phyloP scores from a whole-genome alignment of 805 yeast species.

The Kuraishia hungarica region DNA sequence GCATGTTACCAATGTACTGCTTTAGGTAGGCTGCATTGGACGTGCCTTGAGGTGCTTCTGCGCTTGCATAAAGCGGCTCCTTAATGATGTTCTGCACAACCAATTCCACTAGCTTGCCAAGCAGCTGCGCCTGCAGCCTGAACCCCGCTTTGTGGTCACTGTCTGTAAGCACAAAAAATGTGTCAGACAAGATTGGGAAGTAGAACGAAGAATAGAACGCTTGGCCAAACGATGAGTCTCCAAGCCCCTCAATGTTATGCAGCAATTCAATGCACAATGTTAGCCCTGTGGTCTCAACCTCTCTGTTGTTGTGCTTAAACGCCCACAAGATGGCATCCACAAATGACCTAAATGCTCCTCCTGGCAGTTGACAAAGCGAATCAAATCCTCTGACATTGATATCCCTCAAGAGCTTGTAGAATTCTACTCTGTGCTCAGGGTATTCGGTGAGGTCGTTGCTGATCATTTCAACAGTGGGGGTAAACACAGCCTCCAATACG shows the following conservation, averaged over 20 bases:
- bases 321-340: constrained; percentile 98
- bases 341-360: constrained; percentile 83
- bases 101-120: constrained; percentile 75
- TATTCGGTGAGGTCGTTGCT: constrained; percentile 92
- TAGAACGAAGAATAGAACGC: constrained; percentile 86
- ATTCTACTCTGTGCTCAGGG: constrained; percentile 97
- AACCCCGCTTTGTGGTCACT: constrained; percentile 98
- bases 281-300: constrained; percentile 89
- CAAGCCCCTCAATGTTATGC: constrained; percentile 74
- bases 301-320: constrained; percentile 93
- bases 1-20: constrained; percentile 73
- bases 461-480: constrained; percentile 91
- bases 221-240: constrained; percentile 63
- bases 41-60: constrained; percentile 80
- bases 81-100: constrained; percentile 70
- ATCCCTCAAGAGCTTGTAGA: constrained; percentile 81
- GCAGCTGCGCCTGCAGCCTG: constrained; percentile 73
- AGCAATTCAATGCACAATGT: constrained; percentile 76
- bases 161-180: constrained; percentile 89
- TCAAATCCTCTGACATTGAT: constrained; percentile 80
- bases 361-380: constrained; percentile 82
- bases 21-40: constrained; percentile 71
- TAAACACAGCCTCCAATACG: constrained; percentile 86
- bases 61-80: constrained; percentile 72
- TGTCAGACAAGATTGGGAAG: constrained; percentile 83